Base-by-base conservation (phyloP, 345 rosid genomes). In the Eucalyptus pauciflora region DNA sequence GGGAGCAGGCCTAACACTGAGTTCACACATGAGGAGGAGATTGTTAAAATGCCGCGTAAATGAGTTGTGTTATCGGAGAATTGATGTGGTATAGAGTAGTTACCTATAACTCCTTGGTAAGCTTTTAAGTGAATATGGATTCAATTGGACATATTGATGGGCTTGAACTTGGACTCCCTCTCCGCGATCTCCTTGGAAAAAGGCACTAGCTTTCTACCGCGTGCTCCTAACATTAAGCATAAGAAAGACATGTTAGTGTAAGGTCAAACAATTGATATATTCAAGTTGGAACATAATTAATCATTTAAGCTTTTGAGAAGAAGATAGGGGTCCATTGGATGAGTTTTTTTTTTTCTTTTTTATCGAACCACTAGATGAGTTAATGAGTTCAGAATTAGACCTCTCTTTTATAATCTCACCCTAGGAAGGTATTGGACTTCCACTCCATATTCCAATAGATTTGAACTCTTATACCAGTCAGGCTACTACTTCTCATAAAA, bases 161-260 rank as follows among this genome's bases (percentile, higher is more conserved):
- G 58, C 25, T 20, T 52, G 1, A 20, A 52, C 24, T 52, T 52
- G 25, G 25, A 52, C 25, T 52, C 58, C 25, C 58, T 20, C 58
- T 52, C 10, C 1, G 10, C 5, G 5, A 52, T 52, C 25, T 52
- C 58, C 25, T 52, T 5, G 2, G 10, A 20, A 52, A 20, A 52
- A 20, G 58, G 58, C 58, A 52, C 7, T 0, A 52, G 4, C 3
- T 52, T 20, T 52, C 58, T 52, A 20, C 5, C 0, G 0, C 5
- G 1, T 52, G 2, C 58, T 52, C 58, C 25, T 20, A 52, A 52
- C 58, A 20, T 8, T 33, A 69, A 41, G 80, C 24, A 4, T 69
- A 69, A 31, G 24, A 69, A 69, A 69, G 43, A 69, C 80, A 69
- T 33, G 80, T 33, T 69, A 20, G 22, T 69, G 45, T 8, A 16